Evolutionary conservation across 2,329 filamentous ascomycete species (phyloP), one percentile per base, ranked within the genome.

Genomic region (Colletotrichum lupini): DNA sequence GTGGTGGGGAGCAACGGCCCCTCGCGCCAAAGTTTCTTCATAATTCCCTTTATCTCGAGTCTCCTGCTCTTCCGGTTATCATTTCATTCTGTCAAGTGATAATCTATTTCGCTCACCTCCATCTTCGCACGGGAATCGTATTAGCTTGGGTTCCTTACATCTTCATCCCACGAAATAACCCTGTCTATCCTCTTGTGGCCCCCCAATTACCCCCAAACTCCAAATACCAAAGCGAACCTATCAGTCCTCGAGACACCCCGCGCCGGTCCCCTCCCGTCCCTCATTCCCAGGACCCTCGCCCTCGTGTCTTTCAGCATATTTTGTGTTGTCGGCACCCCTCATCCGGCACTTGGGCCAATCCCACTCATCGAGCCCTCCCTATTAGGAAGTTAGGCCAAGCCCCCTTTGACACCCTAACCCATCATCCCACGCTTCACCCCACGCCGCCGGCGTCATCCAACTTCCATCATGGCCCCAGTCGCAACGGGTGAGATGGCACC

Each of bases 401-500:
- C 72, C 65, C 60, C 49, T 60, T 69, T 53, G 74, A 66, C 57
- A 69, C 67, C 71, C 61, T 65, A 56, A 65, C 55, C 63, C 64
- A 72, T 74, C 78, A 79, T 79, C 78, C 78, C 79, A 76, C 76
- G 74, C 66, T 70, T 68, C 79, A 81, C 82, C 82, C 82, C 82
- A 81, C 82, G 78, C 77, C 73, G 60, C 68, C 78, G 70, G 74
- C 76, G 72, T 78, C 76, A 77, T 78, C 75, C 73, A 74, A 37
- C 46, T 67, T 73, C 61, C 62, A 81, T 75, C 64, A 89, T 89
- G 87, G 86, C 86, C 77, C 87, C 87, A 79, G 85, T 85, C 77
- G 87, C 87, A 76, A 85, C 83, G 75, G 79, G 80, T 78, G 84
- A 86, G 77, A 80, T 79, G 73, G 78, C 81, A 75, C 81, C 84